phyloP scores from a whole-genome alignment of 2,329 filamentous ascomycete genomes.

The Fusarium euwallaceae region DNA sequence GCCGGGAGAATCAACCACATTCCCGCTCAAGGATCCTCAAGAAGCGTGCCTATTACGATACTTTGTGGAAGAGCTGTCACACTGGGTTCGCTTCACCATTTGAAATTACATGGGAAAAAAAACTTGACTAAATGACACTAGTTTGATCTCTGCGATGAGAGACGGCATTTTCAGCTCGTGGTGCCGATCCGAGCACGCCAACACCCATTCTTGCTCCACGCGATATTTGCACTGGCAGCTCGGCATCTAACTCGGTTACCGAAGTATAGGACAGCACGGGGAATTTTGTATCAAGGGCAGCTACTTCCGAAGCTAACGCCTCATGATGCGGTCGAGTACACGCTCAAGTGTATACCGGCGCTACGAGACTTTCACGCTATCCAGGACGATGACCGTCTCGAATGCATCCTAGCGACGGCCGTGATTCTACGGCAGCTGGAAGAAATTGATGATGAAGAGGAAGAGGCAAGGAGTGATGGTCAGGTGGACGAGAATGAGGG shows the following conservation, averaged over 20 bases:
- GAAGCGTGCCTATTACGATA: conserved; percentile 56
- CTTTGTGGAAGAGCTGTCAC: conserved; percentile 56
- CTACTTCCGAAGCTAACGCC: conserved; percentile 51
- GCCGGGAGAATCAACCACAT: conserved; percentile 24
- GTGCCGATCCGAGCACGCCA: conserved; percentile 52
- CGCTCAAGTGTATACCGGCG: conserved; percentile 56
- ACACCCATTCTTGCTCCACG: conserved; percentile 55
- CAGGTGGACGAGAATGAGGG: background rate
- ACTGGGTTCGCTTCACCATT: conserved; percentile 49
- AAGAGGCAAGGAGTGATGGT: conserved; percentile 25
- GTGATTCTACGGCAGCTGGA: conserved; percentile 58
- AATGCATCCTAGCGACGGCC: conserved; percentile 57
- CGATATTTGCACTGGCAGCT: conserved; percentile 57
- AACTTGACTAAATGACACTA: conserved; percentile 33
- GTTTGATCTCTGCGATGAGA: conserved; percentile 58
- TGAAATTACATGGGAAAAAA: no score
- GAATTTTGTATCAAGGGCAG: conserved; percentile 55
- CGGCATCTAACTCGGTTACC: conserved; percentile 56
- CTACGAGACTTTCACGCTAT: conserved; percentile 54
- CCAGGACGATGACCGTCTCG: conserved; percentile 55
- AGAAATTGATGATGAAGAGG: conserved; percentile 57
- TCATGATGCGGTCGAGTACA: conserved; percentile 57
- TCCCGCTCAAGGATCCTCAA: conserved; percentile 52
- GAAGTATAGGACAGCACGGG: conserved; percentile 52
- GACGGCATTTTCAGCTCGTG: conserved; percentile 56